These are phyloP conservation scores for Cyphellophora europaea DNA, from an alignment of 2,329 filamentous ascomycete species.

Conservation along the genomic window DNA sequence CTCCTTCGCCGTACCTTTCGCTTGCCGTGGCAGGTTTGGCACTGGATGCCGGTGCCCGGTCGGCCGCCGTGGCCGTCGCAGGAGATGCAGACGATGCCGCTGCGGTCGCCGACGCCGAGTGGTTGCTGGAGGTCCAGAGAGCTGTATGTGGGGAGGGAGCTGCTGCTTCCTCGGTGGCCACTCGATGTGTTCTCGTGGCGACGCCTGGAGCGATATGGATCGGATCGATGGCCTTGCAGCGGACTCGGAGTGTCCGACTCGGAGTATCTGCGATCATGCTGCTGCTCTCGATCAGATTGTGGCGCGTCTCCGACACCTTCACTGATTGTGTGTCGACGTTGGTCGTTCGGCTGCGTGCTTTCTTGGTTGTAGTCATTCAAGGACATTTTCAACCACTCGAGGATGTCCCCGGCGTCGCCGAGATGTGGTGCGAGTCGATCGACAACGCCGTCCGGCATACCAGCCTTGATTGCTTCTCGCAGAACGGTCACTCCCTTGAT, in stretches of 20 bases:
- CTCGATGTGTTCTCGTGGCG: neutral
- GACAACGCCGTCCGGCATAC: conserved; percentile 1
- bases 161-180: too few relatives aligned
- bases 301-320: too few relatives aligned
- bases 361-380: neutral
- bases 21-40: conserved; percentile 3
- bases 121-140: neutral
- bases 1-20: neutral
- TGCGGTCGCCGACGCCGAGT: neutral
- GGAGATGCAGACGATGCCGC: conserved; percentile 3
- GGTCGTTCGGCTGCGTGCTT: conserved; percentile 1
- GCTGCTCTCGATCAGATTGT: too few relatives aligned
- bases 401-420: neutral
- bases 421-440: conserved; percentile 1
- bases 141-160: neutral
- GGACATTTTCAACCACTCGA: conserved; percentile 1
- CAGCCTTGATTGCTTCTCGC: conserved; percentile 1
- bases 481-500: conserved; percentile 7
- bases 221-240: too few relatives aligned
- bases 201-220: too few relatives aligned
- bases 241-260: too few relatives aligned
- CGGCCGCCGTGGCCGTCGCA: conserved; percentile 7
- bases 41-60: conserved; percentile 3
- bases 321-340: neutral
- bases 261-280: too few relatives aligned